Base-by-base conservation (phyloP, 1,284 basidiomycete species). In the Hemileia vastatrix region DNA sequence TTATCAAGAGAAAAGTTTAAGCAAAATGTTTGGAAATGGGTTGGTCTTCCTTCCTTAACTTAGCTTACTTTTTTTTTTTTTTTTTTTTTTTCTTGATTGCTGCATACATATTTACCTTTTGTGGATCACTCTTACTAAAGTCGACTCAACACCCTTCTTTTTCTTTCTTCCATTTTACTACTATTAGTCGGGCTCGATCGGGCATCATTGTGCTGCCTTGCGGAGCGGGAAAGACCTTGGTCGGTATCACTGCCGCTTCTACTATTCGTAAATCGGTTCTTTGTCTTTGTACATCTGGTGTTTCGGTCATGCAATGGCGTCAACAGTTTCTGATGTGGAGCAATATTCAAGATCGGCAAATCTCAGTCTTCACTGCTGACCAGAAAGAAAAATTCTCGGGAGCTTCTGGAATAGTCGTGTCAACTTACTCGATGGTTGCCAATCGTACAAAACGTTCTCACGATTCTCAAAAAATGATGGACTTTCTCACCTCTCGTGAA, bases 21-120 rank as follows among this genome's bases (percentile, higher is more conserved):
- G 90, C 67, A 97, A 97, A 78, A 96, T 97, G 93, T 96, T 96
- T 76, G 93, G 93, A 63, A 96, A 97, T 76, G 93, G 90, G 87
- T 89, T 72, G 62, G 82, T 72, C 18, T 3, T 1, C 11, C 15
- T 18, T 32, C 44, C 43, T 32, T 15, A 4, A 24, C 21, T 49
- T 36, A 36, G 23, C 24, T 48, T 56, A 27, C 32, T 24, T 19
- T 27, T 15, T 13, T 27, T 32, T n/a, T 18, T 1, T 27, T 8
- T 40, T 40, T 48, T 31, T 48, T 53, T 62, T 49, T 27, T 47
- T 49, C 44, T 53, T 23, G 45, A n/a, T n/a, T n/a, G n/a, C n/a
- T n/a, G n/a, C n/a, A n/a, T n/a, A n/a, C n/a, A n/a, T n/a, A n/a
- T n/a, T n/a, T n/a, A n/a, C n/a, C n/a, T n/a, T n/a, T n/a, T n/a